Evolutionary conservation across 148 eudicot genomes (phyloP).

Genomic region (Cornus suecica): DNA sequence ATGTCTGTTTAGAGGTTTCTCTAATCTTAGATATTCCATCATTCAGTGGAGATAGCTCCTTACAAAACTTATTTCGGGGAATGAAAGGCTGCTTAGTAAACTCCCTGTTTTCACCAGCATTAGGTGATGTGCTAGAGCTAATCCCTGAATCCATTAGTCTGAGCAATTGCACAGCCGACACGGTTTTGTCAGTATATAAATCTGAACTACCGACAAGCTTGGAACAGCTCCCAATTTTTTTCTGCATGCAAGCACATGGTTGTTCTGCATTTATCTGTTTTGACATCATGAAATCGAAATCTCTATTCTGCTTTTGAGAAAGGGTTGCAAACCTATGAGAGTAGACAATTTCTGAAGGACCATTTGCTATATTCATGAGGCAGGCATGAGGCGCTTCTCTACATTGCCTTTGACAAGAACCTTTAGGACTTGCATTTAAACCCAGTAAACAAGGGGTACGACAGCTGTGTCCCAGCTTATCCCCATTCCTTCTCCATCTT

Average conservation of each 20-base stretch:
- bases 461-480: background rate
- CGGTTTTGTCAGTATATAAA: conserved; percentile 6
- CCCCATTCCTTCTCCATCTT: conserved; percentile 7
- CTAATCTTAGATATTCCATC: background rate
- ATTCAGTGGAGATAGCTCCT: background rate
- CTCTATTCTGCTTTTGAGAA: background rate
- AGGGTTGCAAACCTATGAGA: conserved; percentile 7
- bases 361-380: background rate
- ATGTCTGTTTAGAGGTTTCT: background rate
- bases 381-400: conserved; percentile 5
- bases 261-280: conserved; percentile 3
- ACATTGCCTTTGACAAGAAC: background rate
- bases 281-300: background rate
- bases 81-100: background rate
- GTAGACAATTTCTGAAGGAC: conserved; percentile 3
- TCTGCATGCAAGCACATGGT: conserved; percentile 22
- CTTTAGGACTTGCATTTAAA: background rate
- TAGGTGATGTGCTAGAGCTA: conserved; percentile 10
- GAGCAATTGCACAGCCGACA: conserved; percentile 22
- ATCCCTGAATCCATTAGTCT: conserved; percentile 18
- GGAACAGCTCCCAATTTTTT: conserved; percentile 1
- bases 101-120: background rate
- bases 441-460: conserved; percentile 12
- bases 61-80: background rate
- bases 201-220: conserved; percentile 4